Evolutionary conservation across 2,329 filamentous ascomycete species (phyloP).

Genomic region (Arthroderma sp.): DNA sequence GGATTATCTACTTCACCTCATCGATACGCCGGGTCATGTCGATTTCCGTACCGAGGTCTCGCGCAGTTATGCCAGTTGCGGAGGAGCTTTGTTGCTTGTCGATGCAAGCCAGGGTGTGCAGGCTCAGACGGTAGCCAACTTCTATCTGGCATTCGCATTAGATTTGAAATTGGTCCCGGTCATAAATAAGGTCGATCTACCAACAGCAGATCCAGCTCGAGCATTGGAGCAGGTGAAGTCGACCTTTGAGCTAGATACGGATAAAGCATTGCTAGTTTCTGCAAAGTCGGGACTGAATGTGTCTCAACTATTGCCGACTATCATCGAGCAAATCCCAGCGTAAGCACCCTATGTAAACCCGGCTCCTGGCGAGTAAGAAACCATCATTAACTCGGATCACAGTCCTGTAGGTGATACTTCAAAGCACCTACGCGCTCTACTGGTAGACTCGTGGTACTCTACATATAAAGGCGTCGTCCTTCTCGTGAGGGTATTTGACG

Average conservation of each 20-base stretch:
- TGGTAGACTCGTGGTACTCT: conserved; percentile 98
- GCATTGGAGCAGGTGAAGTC: conserved; percentile 75
- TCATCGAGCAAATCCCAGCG: conserved; percentile 72
- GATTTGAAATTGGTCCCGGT: conserved; percentile 77
- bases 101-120: conserved; percentile 95
- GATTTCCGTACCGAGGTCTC: conserved; percentile 96
- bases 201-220: conserved; percentile 72
- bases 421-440: conserved; percentile 66
- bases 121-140: conserved; percentile 96
- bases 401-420: conserved; percentile 57
- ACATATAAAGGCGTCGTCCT: conserved; percentile 89
- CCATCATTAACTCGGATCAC: neutral
- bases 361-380: too few species aligned
- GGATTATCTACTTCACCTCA: conserved; percentile 87
- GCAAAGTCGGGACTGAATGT: conserved; percentile 92
- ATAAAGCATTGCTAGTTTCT: conserved; percentile 64
- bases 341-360: conserved; percentile 18
- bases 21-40: conserved; percentile 94
- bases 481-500: conserved; percentile 83
- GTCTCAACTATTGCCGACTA: conserved; percentile 63
- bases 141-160: conserved; percentile 92
- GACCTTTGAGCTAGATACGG: conserved; percentile 75
- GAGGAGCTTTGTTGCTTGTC: conserved; percentile 79
- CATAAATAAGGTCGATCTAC: conserved; percentile 92
- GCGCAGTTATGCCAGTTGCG: conserved; percentile 88